Conservation (phyloP, 106 monocot species). For the Apostasia ramifera region DNA sequence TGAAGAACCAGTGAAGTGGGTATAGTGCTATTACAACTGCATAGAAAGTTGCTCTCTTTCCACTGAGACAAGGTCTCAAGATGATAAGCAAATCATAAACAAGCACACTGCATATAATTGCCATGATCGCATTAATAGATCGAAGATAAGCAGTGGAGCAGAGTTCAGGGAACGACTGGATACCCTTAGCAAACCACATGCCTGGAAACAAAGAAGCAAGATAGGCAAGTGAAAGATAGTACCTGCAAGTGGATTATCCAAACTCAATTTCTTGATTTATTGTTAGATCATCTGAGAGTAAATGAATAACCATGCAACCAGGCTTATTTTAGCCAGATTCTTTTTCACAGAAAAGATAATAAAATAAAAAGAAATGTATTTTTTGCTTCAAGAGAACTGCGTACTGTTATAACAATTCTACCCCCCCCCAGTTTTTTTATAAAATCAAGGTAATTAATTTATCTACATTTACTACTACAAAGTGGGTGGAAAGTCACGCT, state of each 20-base stretch:
- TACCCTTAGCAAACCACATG: slow-evolving; percentile 32
- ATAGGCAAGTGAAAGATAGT: slow-evolving; percentile 74
- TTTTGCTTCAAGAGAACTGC: too few species aligned
- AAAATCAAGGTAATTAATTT: too few species aligned
- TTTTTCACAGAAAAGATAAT: not conserved
- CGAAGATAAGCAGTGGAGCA: slow-evolving; percentile 73
- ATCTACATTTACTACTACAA: too few species aligned
- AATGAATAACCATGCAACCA: not conserved
- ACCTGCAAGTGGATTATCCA: slow-evolving; percentile 53
- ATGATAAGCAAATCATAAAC: slow-evolving; percentile 60
- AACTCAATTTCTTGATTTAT: slow-evolving; percentile 9
- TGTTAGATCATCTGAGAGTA: not conserved
- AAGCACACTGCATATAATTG: slow-evolving; percentile 67
- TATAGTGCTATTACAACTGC: slow-evolving; percentile 57
- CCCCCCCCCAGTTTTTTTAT: too few species aligned
- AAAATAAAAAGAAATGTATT: not conserved
- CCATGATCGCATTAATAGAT: slow-evolving; percentile 62
- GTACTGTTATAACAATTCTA: too few species aligned
- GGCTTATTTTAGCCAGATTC: not conserved
- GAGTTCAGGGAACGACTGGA: slow-evolving; percentile 32
- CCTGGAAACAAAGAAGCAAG: slow-evolving; percentile 70
- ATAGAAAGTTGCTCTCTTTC: slow-evolving; percentile 45
- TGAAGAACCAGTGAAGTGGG: slow-evolving; percentile 94
- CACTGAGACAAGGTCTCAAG: slow-evolving; percentile 47
- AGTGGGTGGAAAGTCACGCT: too few species aligned